Percentiles rank a stretch among this genome's conserved stretches.
Evolutionary conservation across 768 basidiomycete species (phyloP).

Genomic region (Strobilomyces confusus): DNA sequence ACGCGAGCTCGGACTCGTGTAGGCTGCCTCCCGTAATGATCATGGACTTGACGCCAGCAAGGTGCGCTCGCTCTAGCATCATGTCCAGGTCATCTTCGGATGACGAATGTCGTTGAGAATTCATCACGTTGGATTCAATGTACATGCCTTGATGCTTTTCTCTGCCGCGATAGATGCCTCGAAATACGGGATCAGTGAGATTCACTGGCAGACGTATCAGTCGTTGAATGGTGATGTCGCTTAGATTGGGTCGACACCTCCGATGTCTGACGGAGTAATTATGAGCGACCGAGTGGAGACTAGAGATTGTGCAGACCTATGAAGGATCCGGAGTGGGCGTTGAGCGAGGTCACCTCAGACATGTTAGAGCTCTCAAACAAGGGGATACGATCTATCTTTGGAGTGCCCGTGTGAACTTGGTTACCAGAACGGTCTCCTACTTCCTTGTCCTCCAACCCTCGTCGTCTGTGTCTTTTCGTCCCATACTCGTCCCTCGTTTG

Average conservation of each 20-base stretch:
- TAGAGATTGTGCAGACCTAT: slow-evolving; percentile 30
- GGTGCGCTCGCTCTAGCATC: slow-evolving; percentile 52
- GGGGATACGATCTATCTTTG: no score
- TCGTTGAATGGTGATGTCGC: neutral
- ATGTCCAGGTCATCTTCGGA: slow-evolving; percentile 56
- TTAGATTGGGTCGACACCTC: slow-evolving; percentile 25
- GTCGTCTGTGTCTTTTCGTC: slow-evolving; percentile 11
- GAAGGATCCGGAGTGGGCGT: slow-evolving; percentile 13
- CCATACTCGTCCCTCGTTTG: slow-evolving; percentile 23
- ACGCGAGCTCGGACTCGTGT: slow-evolving; percentile 54
- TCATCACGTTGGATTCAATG: neutral
- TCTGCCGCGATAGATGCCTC: slow-evolving; percentile 46
- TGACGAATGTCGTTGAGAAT: neutral
- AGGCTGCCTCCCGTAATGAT: slow-evolving; percentile 77
- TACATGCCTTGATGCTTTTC: slow-evolving; percentile 46
- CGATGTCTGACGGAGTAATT: slow-evolving; percentile 33
- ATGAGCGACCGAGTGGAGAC: neutral
- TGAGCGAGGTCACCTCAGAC: neutral
- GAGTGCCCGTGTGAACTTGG: slow-evolving; percentile 13
- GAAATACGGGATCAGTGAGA: slow-evolving; percentile 56
- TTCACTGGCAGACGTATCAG: slow-evolving; percentile 35
- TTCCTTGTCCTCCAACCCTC: neutral
- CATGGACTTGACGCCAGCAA: slow-evolving; percentile 63
- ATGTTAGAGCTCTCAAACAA: neutral
- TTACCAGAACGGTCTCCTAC: neutral